Base-by-base conservation (phyloP, 2,329 filamentous ascomycete genomes). In the Cladophialophora immunda region DNA sequence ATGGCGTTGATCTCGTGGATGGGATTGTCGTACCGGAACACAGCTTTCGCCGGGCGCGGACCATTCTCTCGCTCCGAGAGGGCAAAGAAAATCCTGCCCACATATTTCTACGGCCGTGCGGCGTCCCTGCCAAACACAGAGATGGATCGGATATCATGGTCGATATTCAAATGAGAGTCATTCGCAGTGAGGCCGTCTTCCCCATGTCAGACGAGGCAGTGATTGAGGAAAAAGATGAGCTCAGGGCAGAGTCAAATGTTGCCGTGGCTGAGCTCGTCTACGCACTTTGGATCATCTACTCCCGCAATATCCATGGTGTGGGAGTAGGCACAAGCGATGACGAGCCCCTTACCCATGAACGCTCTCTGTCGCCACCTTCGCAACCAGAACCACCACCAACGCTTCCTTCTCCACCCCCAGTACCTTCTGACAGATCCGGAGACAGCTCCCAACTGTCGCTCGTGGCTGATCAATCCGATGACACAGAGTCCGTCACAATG, bases 1-100 rank as follows among this genome's bases (percentile, higher is more conserved):
- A 99, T 73, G 89, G 92, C 47, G 85, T 97, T 58, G 85, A 89
- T 59, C 83, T 98, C 29, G 86, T 91, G 11, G 95, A 99, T 77
- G 95, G 95, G n/a, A 94, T 97, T 74, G 94, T 99, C 17, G 91
- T 99, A 64, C 94, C 95, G 1, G 95, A 99, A 78, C 94, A 97
- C 76, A 96, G 92, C 75, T 98, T 99, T 80, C 89, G 95, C 65
- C 90, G 94, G 71, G 95, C 95, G 6, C 88, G 93, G 65, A 93
- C 93, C 3, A 86, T 97, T 61, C 85, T 97, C 27, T 91, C 92
- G 1, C 84, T 98, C 64, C 89, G 92, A 63, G 92, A 97, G 76
- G 93, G 92, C 30, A 92, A 89, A 54, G 87, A 89, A 53, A 92
- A 97, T 79, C 91, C 90, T 7, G 86, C 90, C 0, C 87, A 90